Conservation (phyloP, 768 basidiomycete genomes). For the Candolleomyces aberdarensis region DNA sequence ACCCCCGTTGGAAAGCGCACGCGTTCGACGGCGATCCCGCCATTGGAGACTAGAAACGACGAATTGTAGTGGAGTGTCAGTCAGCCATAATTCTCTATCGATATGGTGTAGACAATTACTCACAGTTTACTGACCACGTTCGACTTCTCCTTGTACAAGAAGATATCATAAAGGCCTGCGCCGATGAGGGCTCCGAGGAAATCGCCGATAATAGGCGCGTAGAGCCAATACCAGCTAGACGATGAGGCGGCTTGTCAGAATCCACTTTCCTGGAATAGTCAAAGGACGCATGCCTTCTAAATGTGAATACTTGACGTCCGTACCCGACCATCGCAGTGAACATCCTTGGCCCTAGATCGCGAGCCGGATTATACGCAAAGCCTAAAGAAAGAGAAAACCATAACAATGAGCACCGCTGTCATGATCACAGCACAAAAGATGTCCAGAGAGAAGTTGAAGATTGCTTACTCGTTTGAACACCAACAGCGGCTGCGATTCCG, state of each 20-base stretch:
- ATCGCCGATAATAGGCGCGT: conserved; percentile 59
- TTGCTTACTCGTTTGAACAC: conserved; percentile 54
- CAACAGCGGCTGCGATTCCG: conserved; percentile 56
- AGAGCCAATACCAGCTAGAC: conserved; percentile 67
- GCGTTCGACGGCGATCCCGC: too few species aligned
- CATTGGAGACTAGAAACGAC: too few species aligned
- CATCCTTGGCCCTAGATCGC: conserved; percentile 67
- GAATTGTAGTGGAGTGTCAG: too few species aligned
- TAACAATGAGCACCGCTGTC: background rate
- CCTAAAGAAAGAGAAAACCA: conserved; percentile 24
- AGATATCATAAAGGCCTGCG: conserved; percentile 51
- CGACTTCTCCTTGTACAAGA: conserved; percentile 46
- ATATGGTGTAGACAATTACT: background rate
- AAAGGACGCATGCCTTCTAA: conserved; percentile 31
- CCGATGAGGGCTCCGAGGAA: conserved; percentile 56
- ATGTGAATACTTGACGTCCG: conserved; percentile 49
- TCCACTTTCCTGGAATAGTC: conserved; percentile 12
- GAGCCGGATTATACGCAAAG: conserved; percentile 66
- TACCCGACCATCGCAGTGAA: conserved; percentile 72
- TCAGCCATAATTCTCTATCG: too few species aligned
- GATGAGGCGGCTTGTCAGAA: conserved; percentile 3
- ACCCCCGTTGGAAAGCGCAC: too few species aligned
- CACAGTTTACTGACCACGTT: background rate
- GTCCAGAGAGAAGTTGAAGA: background rate
- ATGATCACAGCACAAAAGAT: background rate